Percentiles rank a stretch among this genome's conserved stretches.
Conservation (phyloP, 768 basidiomycete genomes). For the Tremella fuciformis region DNA sequence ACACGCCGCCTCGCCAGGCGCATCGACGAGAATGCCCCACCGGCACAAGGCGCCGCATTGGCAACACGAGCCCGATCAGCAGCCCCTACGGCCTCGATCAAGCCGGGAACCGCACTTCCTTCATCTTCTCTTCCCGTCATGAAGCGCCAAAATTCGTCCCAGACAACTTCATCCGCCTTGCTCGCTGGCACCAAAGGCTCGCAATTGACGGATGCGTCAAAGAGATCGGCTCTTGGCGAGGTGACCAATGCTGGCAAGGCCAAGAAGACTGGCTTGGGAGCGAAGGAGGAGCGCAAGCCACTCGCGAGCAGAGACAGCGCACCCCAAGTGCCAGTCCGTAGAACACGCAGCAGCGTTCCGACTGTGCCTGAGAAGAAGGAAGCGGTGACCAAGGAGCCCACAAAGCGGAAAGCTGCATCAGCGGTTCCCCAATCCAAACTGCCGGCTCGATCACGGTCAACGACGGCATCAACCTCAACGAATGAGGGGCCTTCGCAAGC, state of each 20-base stretch:
- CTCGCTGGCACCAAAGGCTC: conserved; percentile 7
- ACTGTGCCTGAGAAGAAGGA: neutral
- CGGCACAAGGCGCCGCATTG: conserved; percentile 13
- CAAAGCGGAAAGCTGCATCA: neutral
- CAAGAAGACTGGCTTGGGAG: conserved; percentile 12
- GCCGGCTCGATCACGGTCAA: conserved; percentile 23
- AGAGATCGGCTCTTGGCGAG: conserved; percentile 40
- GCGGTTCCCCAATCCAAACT: neutral
- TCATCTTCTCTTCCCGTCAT: conserved; percentile 38
- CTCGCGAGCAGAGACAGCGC: conserved; percentile 12
- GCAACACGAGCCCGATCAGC: conserved; percentile 14
- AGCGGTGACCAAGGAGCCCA: conserved; percentile 1
- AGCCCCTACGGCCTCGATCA: neutral
- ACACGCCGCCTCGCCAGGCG: conserved; percentile 36
- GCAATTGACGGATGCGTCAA: conserved; percentile 14
- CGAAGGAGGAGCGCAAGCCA: conserved; percentile 23
- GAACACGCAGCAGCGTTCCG: conserved; percentile 1
- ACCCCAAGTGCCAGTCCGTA: conserved; percentile 9
- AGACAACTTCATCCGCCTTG: conserved; percentile 14
- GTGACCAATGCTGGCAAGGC: conserved; percentile 38
- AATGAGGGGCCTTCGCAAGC: conserved; percentile 10
- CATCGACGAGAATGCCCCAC: conserved; percentile 43
- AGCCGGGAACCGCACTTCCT: neutral
- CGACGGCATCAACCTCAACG: conserved; percentile 30
- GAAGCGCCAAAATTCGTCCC: conserved; percentile 28